A percentile compares a stretch with the other conserved stretches of the same genome.
Evolutionary conservation across 2,329 filamentous ascomycete genomes (phyloP).

Genomic region (Penicillium sp.): DNA sequence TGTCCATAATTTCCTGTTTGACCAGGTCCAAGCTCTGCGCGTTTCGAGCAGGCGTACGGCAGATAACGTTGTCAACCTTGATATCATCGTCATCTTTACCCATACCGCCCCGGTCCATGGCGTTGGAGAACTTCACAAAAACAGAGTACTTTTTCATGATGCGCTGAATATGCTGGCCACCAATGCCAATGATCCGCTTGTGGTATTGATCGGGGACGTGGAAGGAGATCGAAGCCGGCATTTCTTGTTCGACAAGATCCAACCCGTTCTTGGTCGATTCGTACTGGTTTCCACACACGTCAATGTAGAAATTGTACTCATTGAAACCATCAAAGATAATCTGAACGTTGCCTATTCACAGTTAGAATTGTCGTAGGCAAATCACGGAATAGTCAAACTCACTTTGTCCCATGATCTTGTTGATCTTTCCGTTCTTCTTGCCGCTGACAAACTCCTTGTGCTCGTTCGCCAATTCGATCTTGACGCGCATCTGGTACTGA

Average conservation of each 20-base stretch:
- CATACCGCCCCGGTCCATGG: constrained; percentile 94
- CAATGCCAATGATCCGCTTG: constrained; percentile 98
- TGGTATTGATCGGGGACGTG: constrained; percentile 99
- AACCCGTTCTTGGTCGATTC: constrained; percentile 93
- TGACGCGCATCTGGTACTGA: constrained; percentile 92
- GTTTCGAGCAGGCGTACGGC: constrained; percentile 93
- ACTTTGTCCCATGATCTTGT: constrained; percentile 99
- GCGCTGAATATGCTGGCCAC: constrained; percentile 96
- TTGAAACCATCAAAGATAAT: constrained; percentile 99
- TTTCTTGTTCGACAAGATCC: constrained; percentile 94
- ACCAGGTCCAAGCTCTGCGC: constrained; percentile 95
- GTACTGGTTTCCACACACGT: constrained; percentile 90
- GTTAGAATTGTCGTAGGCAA: constrained; percentile 29
- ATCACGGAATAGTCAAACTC: constrained; percentile 33
- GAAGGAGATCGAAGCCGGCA: constrained; percentile 98
- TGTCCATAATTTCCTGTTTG: constrained; percentile 98
- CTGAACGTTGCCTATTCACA: constrained; percentile 76
- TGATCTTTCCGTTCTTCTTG: constrained; percentile 99
- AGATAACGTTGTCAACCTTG: constrained; percentile 99
- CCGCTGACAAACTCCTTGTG: constrained; percentile 99
- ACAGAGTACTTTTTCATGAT: constrained; percentile 99
- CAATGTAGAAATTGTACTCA: constrained; percentile 99
- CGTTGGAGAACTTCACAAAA: constrained; percentile 99
- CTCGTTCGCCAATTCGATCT: constrained; percentile 98
- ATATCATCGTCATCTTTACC: constrained; percentile 97